A percentile compares a stretch with the other conserved stretches of the same genome.
Evolutionary conservation across 2,329 filamentous ascomycete species (phyloP).

Genomic region (Colletotrichum caudatum): DNA sequence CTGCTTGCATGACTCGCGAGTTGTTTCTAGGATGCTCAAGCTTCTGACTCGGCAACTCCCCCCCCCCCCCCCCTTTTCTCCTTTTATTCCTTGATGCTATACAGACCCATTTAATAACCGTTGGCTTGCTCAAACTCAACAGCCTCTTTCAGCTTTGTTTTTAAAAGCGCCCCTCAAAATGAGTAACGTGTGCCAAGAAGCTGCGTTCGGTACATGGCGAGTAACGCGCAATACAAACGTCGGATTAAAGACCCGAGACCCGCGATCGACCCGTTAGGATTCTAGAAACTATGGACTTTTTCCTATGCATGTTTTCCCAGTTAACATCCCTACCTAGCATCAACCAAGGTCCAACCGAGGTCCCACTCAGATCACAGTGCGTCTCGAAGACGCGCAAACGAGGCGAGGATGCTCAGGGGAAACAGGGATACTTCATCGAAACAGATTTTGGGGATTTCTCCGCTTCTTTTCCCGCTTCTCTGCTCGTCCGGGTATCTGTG

Average conservation of each 20-base stretch:
- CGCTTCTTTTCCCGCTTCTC: neutral
- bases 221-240: neutral
- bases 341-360: neutral
- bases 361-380: no score
- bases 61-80: neutral
- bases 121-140: neutral
- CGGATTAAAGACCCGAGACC: neutral
- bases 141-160: neutral
- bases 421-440: neutral
- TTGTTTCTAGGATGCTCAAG: slow-evolving; percentile 18
- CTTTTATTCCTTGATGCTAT: no score
- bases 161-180: no score
- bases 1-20: neutral
- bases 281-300: neutral
- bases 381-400: no score
- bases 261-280: neutral
- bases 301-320: neutral
- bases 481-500: neutral
- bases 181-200: neutral
- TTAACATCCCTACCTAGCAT: neutral
- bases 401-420: neutral
- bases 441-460: slow-evolving; percentile 16
- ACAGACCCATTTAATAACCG: neutral
- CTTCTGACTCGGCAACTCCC: slow-evolving; percentile 24
- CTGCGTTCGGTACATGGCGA: no score